Conservation (phyloP, 169 alveolate species). For the Plasmodium ovale region DNA sequence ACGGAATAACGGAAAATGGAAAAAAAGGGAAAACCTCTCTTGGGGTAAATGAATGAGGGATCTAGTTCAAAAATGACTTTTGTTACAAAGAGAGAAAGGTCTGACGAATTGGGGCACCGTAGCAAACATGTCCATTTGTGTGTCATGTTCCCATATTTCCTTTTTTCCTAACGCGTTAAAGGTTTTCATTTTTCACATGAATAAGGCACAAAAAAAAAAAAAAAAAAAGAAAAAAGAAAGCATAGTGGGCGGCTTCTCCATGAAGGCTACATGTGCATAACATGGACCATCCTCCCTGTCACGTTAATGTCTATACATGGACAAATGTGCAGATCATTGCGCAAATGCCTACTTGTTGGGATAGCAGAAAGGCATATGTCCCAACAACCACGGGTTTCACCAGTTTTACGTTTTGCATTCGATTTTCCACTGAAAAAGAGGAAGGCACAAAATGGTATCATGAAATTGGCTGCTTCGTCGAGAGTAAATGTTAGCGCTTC, state of each 20-base stretch:
- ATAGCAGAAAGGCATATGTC: slow-evolving; percentile 81
- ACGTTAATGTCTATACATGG: slow-evolving; percentile 1
- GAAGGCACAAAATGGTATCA: background rate
- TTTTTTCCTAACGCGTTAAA: slow-evolving; percentile 86
- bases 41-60: slow-evolving; percentile 93
- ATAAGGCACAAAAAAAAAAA: background rate
- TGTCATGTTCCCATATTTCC: slow-evolving; percentile 91
- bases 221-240: background rate
- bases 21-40: slow-evolving; percentile 77
- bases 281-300: too few relatives aligned
- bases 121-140: slow-evolving; percentile 95
- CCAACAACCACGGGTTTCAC: slow-evolving; percentile 82
- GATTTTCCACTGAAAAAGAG: slow-evolving; percentile 58
- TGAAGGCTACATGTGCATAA: background rate
- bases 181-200: background rate
- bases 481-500: background rate
- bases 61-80: slow-evolving; percentile 93
- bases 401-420: slow-evolving; percentile 80
- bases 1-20: background rate
- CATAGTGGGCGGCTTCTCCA: background rate
- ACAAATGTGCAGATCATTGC: background rate
- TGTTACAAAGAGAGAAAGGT: slow-evolving; percentile 91
- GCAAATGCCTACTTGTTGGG: slow-evolving; percentile 42
- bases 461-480: too few relatives aligned
- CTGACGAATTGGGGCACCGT: slow-evolving; percentile 92